Base-by-base conservation (phyloP, 1,139 yeast species). In the Geotrichum citri-aurantii region DNA sequence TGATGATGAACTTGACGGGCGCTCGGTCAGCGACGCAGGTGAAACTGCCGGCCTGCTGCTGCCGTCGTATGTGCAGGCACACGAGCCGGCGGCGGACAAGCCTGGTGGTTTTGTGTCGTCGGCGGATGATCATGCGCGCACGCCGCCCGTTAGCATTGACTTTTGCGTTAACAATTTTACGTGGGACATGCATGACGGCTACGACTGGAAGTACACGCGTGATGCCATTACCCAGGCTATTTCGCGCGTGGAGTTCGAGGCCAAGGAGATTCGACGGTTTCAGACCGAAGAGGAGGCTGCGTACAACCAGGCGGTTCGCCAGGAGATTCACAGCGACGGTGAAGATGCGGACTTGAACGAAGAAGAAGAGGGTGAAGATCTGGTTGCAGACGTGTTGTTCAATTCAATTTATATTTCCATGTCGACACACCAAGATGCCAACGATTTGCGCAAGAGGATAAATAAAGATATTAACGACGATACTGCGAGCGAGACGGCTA, bases 191-290 rank as follows among this genome's bases (percentile, higher is more conserved):
- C 84, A 82, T 69, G 99, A 93, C 74, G 99, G 99, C 0, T 93
- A 85, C 68, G 99, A 93, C 69, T 91, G 98, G 96, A 81, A 81
- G 59, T 83, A 82, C 54, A 90, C 98, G 0, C 78, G 96, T 62
- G 79, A 77, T 48, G 78, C 83, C 0, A 85, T 93, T 29, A 76
- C 79, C 24, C 80, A 79, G 6, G 88, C 89, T 0, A 85, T 92
- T 0, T 79, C 79, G 58, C 73, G 80, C 42, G 82, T 88, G 14
- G 89, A 86, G 64, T 75, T 73, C 12, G 79, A 75, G 56, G 84
- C 81, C 0, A 66, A 63, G 12, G 76, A 74, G 54, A 70, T 71
- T 31, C 65, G 52, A 60, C 61, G 56, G 64, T 61, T 63, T 55
- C 62, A 46, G 56, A 51, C 19, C 29, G 60, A 56, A 26, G 52